Conservation (phyloP, 257 asterid species). For the Forsythia viridissima region DNA sequence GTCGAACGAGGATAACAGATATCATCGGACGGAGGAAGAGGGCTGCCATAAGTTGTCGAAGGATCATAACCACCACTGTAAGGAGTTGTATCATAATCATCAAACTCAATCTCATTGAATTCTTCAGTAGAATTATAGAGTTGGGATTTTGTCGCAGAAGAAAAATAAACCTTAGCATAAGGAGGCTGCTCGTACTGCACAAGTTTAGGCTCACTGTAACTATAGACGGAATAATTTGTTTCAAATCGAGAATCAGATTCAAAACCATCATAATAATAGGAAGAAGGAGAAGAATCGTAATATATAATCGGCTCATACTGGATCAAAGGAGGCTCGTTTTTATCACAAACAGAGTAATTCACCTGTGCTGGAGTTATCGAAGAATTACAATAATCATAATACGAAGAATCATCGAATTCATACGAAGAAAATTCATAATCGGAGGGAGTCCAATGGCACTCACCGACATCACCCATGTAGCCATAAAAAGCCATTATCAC, state of each 20-base stretch:
- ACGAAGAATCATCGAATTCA: conserved; percentile 19
- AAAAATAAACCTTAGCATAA: conserved; percentile 17
- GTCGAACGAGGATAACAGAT: conserved; percentile 64
- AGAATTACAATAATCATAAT: conserved; percentile 14
- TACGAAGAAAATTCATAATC: conserved; percentile 23
- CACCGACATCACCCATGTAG: conserved; percentile 39
- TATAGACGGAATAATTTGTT: conserved; percentile 23
- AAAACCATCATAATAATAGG: conserved; percentile 23
- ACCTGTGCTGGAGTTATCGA: conserved; percentile 12
- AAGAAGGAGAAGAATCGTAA: background rate
- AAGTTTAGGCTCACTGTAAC: conserved; percentile 34
- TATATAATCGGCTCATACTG: conserved; percentile 13
- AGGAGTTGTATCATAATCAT: conserved; percentile 74
- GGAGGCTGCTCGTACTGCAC: conserved; percentile 43
- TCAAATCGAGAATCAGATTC: conserved; percentile 25
- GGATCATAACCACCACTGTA: conserved; percentile 77
- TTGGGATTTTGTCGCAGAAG: conserved; percentile 33
- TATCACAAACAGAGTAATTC: conserved; percentile 29
- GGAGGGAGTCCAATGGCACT: conserved; percentile 37
- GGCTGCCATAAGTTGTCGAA: conserved; percentile 60
- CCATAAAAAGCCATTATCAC: conserved; percentile 56
- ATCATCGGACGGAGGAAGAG: conserved; percentile 70
- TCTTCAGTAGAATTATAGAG: conserved; percentile 39
- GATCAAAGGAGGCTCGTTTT: conserved; percentile 21
- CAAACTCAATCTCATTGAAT: conserved; percentile 42